Base-by-base conservation (phyloP, 306 rosid species). In the Luffa acutangula region DNA sequence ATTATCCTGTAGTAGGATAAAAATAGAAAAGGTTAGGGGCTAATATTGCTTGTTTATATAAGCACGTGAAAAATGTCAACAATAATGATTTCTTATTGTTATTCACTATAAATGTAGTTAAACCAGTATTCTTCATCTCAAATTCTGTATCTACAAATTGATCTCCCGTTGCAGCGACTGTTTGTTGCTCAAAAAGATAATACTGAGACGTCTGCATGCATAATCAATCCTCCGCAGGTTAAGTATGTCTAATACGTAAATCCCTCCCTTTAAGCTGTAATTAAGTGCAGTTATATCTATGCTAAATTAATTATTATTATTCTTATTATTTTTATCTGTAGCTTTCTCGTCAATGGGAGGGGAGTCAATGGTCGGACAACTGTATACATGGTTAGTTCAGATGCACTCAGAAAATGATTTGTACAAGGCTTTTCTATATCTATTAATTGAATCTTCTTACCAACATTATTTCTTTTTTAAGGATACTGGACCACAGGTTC, bases 401-500 rank as follows among this genome's bases (percentile, higher is more conserved):
- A 37, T 82, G 65, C 52, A 45, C 69, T 72, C 43, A 15, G 11
- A 33, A 72, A 5, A 6, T 7, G 9, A 48, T 72, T 69, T 48
- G 59, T 13, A 25, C 41, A 33, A 49, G 39, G 33, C 6, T 25
- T 39, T 11, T 45, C 6, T 25, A 72, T 11, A 20, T n/a, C 31
- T 57, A 59, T 43, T n/a, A 20, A 56, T 83, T 75, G 80, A n/a
- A 53, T 81, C 64, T 60, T 78, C 71, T 21, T 84, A 46, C 33
- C 20, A 41, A 5, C 80, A 34, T 63, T 54, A 34, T 79, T 83
- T 83, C 75, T 52, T 70, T 80, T 84, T 34, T 76, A 80, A 96
- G 99, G 99, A 93, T 62, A 41, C 91, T 82, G 98, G 97, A 82
- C 96, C 99, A 11, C 99, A 91, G 83, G 65, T 96, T 84, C 99